A percentile compares a stretch with the other conserved stretches of the same genome.
These are phyloP conservation scores for Fomitopsis palustris DNA, from an alignment of 1,284 basidiomycete genomes.

Conservation along the genomic window DNA sequence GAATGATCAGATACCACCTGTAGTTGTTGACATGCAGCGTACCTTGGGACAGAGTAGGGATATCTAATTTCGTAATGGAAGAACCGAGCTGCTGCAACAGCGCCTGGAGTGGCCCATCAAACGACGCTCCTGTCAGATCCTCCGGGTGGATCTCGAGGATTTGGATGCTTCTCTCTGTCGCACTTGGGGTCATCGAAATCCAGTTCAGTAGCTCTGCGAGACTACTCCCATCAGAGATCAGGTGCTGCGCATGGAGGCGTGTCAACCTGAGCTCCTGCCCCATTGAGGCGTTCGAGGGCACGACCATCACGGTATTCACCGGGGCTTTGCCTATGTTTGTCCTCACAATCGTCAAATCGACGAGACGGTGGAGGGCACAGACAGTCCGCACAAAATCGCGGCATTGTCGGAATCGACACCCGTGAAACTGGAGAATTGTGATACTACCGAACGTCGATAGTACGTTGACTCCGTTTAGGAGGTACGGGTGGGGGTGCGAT, in stretches of 20 bases:
- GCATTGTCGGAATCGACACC: not conserved
- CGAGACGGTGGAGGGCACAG: not conserved
- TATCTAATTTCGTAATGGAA: not conserved
- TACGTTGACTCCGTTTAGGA: not conserved
- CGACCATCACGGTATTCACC: too few species aligned
- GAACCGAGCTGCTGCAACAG: not conserved
- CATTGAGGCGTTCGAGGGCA: not conserved
- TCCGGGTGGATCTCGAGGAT: not conserved
- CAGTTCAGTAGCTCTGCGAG: not conserved
- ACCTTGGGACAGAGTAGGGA: not conserved
- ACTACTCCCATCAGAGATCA: not conserved
- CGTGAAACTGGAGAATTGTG: not conserved
- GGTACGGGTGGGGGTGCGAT: not conserved
- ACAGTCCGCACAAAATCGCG: not conserved
- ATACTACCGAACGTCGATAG: not conserved
- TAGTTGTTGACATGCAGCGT: too few species aligned
- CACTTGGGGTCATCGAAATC: not conserved
- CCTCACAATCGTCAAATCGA: not conserved
- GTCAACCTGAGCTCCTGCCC: not conserved
- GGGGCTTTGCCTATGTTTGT: not conserved
- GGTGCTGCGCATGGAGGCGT: not conserved
- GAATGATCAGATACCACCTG: too few species aligned
- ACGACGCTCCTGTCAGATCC: not conserved
- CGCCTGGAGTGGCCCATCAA: not conserved
- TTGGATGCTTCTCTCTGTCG: not conserved